Evolutionary conservation across 768 basidiomycete species (phyloP), one percentile per base, ranked within the genome.

Genomic region (Scleroderma citrinum): DNA sequence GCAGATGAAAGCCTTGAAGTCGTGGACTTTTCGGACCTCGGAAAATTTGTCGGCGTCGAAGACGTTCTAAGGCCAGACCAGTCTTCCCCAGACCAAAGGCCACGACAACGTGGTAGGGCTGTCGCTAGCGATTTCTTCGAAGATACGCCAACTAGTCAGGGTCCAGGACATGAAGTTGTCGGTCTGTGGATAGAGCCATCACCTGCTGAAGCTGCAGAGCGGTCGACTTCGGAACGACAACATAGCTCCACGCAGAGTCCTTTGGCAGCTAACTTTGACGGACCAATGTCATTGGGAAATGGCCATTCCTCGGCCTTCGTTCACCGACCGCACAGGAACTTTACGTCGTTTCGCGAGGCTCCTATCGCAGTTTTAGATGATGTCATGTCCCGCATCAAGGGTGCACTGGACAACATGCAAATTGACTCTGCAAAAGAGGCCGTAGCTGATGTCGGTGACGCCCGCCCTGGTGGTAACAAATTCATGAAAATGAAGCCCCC

Each of bases 321-420:
- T 3, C 59, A 67, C 35, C 66, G 64, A 31, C 51, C 46, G 24
- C 36, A 49, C 26, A 65, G 57, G 48, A 56, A 50, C 11, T 50
- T 55, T 11, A 48, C 62, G 7, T 59, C 67, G 4, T 78, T 69
- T 54, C 69, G 74, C 38, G 76, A 80, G 43, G 73, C 71, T 17
- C 67, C 76, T 26, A 87, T 90, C 80, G 83, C 87, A 2, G 77
- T 87, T 16, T 67, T 92, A 53, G 81, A 88, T 59, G 87, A 92
- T 60, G 78, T 81, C 23, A 89, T 92, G 78, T 87, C 86, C 6
- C 80, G 90, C 36, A 91, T 92, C 59, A 92, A 84, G 59, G 89
- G 87, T 29, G 90, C 83, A 13, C 59, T 92, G 48, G 77, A 80
- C 60, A 76, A 74, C 26, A 85, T 86, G 81, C 84, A 82, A 49